Evolutionary conservation across 1,284 basidiomycete species (phyloP), one percentile per base, ranked within the genome.

Genomic region (Chondrostereum purpureum): DNA sequence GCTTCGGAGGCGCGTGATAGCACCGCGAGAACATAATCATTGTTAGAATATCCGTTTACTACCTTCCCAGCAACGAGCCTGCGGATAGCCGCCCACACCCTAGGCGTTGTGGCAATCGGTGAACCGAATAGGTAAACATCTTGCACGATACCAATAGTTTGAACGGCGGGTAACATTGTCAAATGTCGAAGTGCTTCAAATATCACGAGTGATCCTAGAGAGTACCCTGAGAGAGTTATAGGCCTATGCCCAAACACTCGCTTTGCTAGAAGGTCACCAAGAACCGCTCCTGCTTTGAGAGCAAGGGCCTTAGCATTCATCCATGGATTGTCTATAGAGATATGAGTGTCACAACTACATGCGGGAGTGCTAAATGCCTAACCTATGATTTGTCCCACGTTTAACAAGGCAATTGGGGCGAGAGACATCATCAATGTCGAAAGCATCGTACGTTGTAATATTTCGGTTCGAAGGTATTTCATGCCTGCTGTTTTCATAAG

Each of bases 111-210:
- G 2, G 81, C 69, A 1, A 79, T 70, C 0, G 86, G 87, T 2
- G 80, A 75, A 10, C 86, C 86, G 55, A 88, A 83, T 8, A 89
- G 68, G 59, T 75, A 87, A 13, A 87, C 84, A 56, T 89, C 84
- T 56, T 89, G 77, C 12, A 89, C 73, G 45, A 88, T 59, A 49
- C 73, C 68, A 11, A 58, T 49, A 1, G 75, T 77, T 49, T 72
- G 56, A 4, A 64, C 55, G 3, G 73, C 67, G 1, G 70, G 67
- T 12, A 73, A 63, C 10, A 63, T 50, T 4, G 63, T 54, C 13
- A 65, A 53, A 46, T 59, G 57, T 39, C 58, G 58, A 36, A 62
- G 46, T 3, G 52, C 53, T 38, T 56, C 55, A 22, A 48, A 43
- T n/a, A 53, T 47, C 3, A 53, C 50, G 17, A 50, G 45, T 6